Evolutionary conservation across 2,329 filamentous ascomycete species (phyloP).

Genomic region (Penicillium sp.): DNA sequence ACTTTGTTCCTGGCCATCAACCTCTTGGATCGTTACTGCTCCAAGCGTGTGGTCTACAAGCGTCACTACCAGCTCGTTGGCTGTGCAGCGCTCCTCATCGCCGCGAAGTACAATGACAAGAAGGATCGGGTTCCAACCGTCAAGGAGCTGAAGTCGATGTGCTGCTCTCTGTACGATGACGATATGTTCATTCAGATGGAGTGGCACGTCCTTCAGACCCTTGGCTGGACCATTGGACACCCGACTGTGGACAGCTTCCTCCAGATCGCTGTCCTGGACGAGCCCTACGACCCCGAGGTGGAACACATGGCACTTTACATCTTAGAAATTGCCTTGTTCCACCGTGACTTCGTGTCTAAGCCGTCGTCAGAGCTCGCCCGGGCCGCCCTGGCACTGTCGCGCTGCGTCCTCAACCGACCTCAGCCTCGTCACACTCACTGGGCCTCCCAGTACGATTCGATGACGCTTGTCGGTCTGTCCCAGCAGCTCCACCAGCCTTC

Average conservation of each 20-base stretch:
- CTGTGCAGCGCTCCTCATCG: constrained; percentile 92
- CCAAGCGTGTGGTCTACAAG: constrained; percentile 96
- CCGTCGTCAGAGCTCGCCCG: constrained; percentile 88
- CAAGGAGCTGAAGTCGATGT: constrained; percentile 97
- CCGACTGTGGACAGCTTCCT: constrained; percentile 94
- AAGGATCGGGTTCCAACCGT: constrained; percentile 99
- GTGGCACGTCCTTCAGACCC: constrained; percentile 97
- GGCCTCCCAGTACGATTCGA: constrained; percentile 57
- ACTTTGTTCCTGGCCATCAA: constrained; percentile 96
- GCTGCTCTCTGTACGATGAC: constrained; percentile 95
- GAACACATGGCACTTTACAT: constrained; percentile 96
- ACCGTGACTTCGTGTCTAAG: constrained; percentile 93
- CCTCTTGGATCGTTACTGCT: constrained; percentile 96
- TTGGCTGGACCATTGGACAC: constrained; percentile 95
- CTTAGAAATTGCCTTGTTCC: constrained; percentile 90
- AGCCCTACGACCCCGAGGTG: constrained; percentile 75
- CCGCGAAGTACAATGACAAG: constrained; percentile 97
- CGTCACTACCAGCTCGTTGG: constrained; percentile 98
- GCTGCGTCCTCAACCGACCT: constrained; percentile 78
- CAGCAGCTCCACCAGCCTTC: constrained; percentile 68
- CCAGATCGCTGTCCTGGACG: constrained; percentile 78
- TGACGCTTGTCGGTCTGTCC: constrained; percentile 60
- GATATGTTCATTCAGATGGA: constrained; percentile 99
- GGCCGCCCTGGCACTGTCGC: constrained; percentile 79
- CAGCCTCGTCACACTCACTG: constrained; percentile 76